These are phyloP conservation scores for Casuarina cunninghamiana DNA, from an alignment of 306 rosid genomes.

Conservation along the genomic window DNA sequence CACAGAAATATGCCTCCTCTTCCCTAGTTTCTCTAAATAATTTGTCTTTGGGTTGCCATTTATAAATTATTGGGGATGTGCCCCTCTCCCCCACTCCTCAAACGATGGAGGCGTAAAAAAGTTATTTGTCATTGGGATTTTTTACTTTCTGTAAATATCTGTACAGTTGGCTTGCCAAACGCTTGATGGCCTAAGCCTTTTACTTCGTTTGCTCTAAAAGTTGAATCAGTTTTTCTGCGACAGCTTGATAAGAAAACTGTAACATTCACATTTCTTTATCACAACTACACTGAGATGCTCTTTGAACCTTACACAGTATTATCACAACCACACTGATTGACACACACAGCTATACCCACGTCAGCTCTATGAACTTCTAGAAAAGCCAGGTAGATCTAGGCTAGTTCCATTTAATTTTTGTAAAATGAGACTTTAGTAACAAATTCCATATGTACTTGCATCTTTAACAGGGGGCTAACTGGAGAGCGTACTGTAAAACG, in stretches of 20 bases:
- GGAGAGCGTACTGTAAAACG: slow-evolving; percentile 90
- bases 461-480: slow-evolving; percentile 61
- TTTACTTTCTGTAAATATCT: not conserved
- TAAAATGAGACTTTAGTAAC: slow-evolving; percentile 12
- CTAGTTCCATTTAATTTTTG: slow-evolving; percentile 8
- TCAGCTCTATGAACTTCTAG: not conserved
- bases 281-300: not conserved
- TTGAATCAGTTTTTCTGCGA: slow-evolving; percentile 1
- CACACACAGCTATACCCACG: not conserved
- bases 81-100: too few relatives aligned
- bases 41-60: too few relatives aligned
- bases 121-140: too few relatives aligned
- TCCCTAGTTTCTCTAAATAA: not conserved
- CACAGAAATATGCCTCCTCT: not conserved
- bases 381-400: slow-evolving; percentile 5
- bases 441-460: slow-evolving; percentile 14
- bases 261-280: slow-evolving; percentile 15
- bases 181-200: not conserved
- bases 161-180: not conserved
- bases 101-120: too few relatives aligned
- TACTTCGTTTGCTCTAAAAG: not conserved
- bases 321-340: slow-evolving; percentile 4
- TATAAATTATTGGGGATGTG: too few relatives aligned
- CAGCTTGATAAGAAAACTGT: slow-evolving; percentile 14
- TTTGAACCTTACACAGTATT: not conserved